phyloP scores from a whole-genome alignment of 1,139 yeast genomes.

The Wickerhamomyces sp. region DNA sequence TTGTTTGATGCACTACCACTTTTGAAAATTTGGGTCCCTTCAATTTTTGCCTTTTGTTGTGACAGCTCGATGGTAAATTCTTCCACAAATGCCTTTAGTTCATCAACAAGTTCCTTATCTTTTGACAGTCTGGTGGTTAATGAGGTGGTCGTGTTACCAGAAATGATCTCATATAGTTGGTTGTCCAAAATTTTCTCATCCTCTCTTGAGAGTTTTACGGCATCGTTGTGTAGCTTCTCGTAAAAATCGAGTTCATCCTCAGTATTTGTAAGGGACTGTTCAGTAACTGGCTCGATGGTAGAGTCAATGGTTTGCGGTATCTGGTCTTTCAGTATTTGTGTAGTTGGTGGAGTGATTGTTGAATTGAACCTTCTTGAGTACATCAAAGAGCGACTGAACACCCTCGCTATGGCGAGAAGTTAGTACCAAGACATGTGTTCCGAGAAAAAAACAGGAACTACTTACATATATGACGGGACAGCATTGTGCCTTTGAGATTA shows the following conservation, averaged over 20 bases:
- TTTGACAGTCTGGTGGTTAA: constrained; percentile 11
- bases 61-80: constrained; percentile 17
- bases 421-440: not conserved
- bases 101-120: constrained; percentile 14
- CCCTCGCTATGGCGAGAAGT: constrained; percentile 6
- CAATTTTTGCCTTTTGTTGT: constrained; percentile 10
- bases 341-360: constrained; percentile 1
- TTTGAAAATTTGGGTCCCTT: constrained; percentile 4
- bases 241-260: constrained; percentile 9
- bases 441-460: not conserved
- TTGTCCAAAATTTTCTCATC: constrained; percentile 16
- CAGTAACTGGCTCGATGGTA: not conserved
- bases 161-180: constrained; percentile 16
- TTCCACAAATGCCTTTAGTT: constrained; percentile 14
- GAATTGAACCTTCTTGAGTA: constrained; percentile 6
- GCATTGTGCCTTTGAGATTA: constrained; percentile 3
- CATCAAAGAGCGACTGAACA: constrained; percentile 5
- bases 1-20: constrained; percentile 6
- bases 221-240: constrained; percentile 11
- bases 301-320: constrained; percentile 1
- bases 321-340: constrained; percentile 1
- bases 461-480: constrained; percentile 9
- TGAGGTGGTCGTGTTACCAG: constrained; percentile 18
- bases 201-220: constrained; percentile 11
- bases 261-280: not conserved